Base-by-base conservation (phyloP, 2,329 filamentous ascomycete genomes). In the Shiraia sp. region DNA sequence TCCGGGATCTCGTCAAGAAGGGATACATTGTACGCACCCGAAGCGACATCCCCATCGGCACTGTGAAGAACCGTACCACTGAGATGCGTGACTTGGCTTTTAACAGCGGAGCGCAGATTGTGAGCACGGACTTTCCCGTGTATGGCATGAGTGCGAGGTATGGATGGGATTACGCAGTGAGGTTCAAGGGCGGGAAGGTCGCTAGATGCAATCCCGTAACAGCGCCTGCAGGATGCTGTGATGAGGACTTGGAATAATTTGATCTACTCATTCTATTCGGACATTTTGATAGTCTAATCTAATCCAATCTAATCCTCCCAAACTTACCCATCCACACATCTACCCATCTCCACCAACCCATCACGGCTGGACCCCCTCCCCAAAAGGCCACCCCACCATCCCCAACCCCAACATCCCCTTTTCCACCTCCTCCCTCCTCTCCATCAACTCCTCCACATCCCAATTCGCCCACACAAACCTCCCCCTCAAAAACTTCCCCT, bases 21-120 rank as follows among this genome's bases (percentile, higher is more conserved):
- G 72, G 72, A 6, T 78, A 78, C 59, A 72, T 75, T 55, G 70
- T 79, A n/a, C 69, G 75, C 32, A 78, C 75, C 2, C 61, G 75
- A 28, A 66, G 74, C 3, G 76, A 79, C 56, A 66, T 71, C 17
- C 75, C 75, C 0, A 61, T 78, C 17, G 61, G 60, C 2, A 78
- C 75, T 0, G 59, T 79, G 5, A 45, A 75, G 13, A 53, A 56
- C 10, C 63, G 63, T 38, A 72, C 75, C 40, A 68, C 63, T 2
- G 73, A 72, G 16, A 73, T 69, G 69, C 61, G 73, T 13, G 71
- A 75, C 2, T 47, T 50, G 9, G 75, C 75, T 1, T 70, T 76
- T 28, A 44, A 61, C 32, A 77, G 74, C 32, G 76, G 75, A 6
- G 76, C 76, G 17, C 76, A 78, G 49, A 65, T 79, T 40, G 73